These are phyloP conservation scores for Triticum urartu DNA, from an alignment of 176 grass and related monocot species.

Conservation along the genomic window DNA sequence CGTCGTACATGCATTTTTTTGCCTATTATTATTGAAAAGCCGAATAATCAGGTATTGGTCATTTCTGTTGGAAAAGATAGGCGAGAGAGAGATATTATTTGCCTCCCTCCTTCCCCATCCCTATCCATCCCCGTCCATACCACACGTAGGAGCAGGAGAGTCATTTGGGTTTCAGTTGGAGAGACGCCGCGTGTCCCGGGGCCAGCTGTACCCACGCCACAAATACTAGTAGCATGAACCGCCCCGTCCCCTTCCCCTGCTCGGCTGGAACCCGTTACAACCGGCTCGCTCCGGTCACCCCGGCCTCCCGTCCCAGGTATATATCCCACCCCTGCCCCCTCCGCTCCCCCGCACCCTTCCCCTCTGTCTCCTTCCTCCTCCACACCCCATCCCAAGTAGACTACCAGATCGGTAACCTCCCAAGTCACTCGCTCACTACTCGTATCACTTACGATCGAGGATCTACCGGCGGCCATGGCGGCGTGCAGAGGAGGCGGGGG, in stretches of 20 bases:
- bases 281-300: neutral
- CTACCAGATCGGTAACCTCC: neutral
- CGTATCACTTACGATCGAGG: neutral
- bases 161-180: too few species aligned
- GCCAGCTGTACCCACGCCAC: neutral
- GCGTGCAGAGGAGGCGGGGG: slow-evolving; percentile 4
- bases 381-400: neutral
- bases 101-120: neutral
- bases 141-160: neutral
- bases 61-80: neutral
- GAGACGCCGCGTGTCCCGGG: neutral
- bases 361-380: neutral
- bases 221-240: neutral
- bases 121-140: neutral
- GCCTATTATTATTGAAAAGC: too few species aligned
- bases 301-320: neutral
- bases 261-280: slow-evolving; percentile 1
- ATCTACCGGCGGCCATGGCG: neutral
- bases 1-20: too few species aligned
- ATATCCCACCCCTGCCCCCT: neutral
- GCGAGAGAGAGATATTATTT: neutral
- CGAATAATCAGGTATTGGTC: too few species aligned
- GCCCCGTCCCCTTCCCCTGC: neutral
- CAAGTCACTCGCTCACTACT: neutral
- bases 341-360: neutral